Conservation (phyloP, 2,329 filamentous ascomycete genomes). For the Stachybotrys elegans region DNA sequence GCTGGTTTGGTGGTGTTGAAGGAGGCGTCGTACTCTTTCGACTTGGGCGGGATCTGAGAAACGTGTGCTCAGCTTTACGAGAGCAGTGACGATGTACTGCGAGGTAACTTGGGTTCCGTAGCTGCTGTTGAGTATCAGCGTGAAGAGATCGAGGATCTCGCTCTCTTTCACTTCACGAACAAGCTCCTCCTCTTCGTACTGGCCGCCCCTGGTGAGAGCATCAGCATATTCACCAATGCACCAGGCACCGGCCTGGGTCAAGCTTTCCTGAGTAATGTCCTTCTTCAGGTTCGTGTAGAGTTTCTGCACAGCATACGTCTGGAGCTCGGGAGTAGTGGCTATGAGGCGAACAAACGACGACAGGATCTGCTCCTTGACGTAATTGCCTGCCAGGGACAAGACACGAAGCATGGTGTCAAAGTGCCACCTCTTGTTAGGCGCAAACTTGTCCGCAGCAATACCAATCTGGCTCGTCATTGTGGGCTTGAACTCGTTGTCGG, state of each 20-base stretch:
- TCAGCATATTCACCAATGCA: conserved; percentile 97
- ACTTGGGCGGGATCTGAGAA: conserved; percentile 80
- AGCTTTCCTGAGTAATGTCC: conserved; percentile 94
- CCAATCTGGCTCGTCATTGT: conserved; percentile 98
- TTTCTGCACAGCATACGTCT: conserved; percentile 96
- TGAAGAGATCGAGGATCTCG: conserved; percentile 90
- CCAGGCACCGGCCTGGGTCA: conserved; percentile 92
- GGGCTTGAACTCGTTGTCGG: conserved; percentile 97
- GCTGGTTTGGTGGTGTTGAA: conserved; percentile 76
- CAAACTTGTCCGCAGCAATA: conserved; percentile 90
- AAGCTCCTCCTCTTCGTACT: conserved; percentile 91
- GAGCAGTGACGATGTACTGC: conserved; percentile 91
- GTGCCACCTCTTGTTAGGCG: conserved; percentile 97
- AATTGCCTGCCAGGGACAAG: conserved; percentile 88
- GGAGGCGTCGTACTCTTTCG: conserved; percentile 74
- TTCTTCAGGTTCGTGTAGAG: conserved; percentile 87
- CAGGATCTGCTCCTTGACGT: conserved; percentile 95
- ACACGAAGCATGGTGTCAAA: conserved; percentile 96
- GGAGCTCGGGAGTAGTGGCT: conserved; percentile 87
- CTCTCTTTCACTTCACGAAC: conserved; percentile 76
- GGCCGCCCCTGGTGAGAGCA: conserved; percentile 77
- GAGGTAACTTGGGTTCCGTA: conserved; percentile 88
- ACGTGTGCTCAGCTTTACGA: conserved; percentile 91
- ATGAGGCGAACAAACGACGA: conserved; percentile 95
- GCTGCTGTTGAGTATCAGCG: conserved; percentile 86